phyloP scores from a whole-genome alignment of 805 yeast genomes.

The Myxozyma monticola region DNA sequence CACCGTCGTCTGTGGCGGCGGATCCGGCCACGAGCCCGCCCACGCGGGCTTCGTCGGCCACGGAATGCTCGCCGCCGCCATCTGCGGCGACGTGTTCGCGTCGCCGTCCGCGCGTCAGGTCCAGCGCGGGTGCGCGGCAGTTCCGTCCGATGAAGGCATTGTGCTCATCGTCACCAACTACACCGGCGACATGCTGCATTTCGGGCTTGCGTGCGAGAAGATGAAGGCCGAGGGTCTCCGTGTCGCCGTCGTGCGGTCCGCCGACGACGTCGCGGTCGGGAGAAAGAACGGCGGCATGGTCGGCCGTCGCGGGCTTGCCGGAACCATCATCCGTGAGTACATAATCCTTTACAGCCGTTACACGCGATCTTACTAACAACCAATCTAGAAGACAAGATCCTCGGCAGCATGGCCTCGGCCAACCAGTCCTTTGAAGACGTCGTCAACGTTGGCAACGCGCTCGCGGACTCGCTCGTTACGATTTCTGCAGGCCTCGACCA shows the following conservation, averaged over 20 bases:
- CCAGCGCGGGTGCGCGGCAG: conserved; percentile 61
- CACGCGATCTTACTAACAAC: no score
- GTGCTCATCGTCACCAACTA: conserved; percentile 83
- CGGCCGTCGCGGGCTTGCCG: conserved; percentile 93
- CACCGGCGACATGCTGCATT: conserved; percentile 92
- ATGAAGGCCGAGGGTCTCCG: conserved; percentile 77
- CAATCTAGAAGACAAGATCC: conserved; percentile 76
- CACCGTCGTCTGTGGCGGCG: conserved; percentile 60
- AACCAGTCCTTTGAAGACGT: conserved; percentile 54
- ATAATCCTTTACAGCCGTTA: no score
- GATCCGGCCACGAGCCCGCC: conserved; percentile 93
- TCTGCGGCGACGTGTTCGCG: conserved; percentile 85
- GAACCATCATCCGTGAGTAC: no score
- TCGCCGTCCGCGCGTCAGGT: conserved; percentile 91
- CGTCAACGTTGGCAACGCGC: conserved; percentile 55
- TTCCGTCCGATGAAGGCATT: conserved; percentile 55
- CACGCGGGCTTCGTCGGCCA: conserved; percentile 90
- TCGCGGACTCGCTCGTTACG: conserved; percentile 70
- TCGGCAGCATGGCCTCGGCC: conserved; percentile 64
- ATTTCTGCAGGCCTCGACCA: conserved; percentile 88
- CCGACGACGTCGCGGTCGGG: conserved; percentile 96
- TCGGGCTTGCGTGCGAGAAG: conserved; percentile 87
- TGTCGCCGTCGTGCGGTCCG: conserved; percentile 72
- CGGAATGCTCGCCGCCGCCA: conserved; percentile 82
- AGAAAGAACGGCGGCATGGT: conserved; percentile 83